Conservation (phyloP, 441 rosid genomes). For the Hura crepitans region DNA sequence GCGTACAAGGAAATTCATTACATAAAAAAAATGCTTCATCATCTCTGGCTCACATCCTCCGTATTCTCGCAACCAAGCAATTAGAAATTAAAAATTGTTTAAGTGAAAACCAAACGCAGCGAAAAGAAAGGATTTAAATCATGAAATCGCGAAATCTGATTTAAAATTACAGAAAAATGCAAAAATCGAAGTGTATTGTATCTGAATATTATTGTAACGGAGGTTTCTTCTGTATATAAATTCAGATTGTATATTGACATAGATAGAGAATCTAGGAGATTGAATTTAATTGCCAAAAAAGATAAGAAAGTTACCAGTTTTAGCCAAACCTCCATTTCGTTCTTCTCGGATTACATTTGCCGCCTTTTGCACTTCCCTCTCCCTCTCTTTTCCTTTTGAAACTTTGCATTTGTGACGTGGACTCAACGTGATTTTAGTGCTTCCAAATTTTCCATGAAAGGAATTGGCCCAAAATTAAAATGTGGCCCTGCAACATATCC, state of each 20-base stretch:
- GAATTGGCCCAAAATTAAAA: no score
- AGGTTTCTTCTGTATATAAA: no score
- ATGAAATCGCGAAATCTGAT: not conserved
- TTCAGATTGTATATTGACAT: no score
- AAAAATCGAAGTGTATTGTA: no score
- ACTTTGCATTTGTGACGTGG: not conserved
- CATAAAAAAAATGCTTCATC: no score
- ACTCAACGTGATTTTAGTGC: not conserved
- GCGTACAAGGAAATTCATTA: no score
- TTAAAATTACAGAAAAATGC: no score
- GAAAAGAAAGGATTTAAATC: not conserved
- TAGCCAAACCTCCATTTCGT: not conserved
- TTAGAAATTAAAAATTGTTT: not conserved
- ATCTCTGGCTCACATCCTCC: not conserved
- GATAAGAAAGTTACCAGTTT: not conserved
- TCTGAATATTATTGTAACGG: no score
- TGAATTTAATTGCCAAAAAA: not conserved
- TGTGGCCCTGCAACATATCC: no score
- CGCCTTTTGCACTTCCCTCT: conserved; percentile 12
- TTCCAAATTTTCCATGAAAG: not conserved
- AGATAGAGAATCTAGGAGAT: no score
- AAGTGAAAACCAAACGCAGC: not conserved
- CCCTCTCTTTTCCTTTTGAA: conserved; percentile 8
- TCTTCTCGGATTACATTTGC: conserved; percentile 1
- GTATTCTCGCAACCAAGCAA: not conserved